These are phyloP conservation scores for Amesomyces nigricolor DNA, from an alignment of 2,329 filamentous ascomycete species.

Conservation along the genomic window DNA sequence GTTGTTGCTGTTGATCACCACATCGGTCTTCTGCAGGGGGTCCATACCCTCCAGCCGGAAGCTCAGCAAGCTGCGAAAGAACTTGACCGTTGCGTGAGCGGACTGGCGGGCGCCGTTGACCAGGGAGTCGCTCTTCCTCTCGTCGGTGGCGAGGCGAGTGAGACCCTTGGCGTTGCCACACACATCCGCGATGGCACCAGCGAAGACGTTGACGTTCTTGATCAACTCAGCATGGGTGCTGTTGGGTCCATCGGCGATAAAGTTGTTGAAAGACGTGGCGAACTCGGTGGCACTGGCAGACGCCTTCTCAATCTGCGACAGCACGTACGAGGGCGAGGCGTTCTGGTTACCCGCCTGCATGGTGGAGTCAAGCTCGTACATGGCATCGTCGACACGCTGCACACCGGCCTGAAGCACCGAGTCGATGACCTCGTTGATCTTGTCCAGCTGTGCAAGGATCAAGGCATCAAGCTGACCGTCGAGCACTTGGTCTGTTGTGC, in stretches of 20 bases:
- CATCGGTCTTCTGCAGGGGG: slow-evolving; percentile 86
- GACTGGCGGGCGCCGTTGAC: slow-evolving; percentile 77
- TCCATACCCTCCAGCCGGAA: slow-evolving; percentile 91
- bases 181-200: slow-evolving; percentile 86
- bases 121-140: slow-evolving; percentile 86
- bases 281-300: slow-evolving; percentile 94
- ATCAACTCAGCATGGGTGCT: slow-evolving; percentile 87
- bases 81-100: slow-evolving; percentile 81
- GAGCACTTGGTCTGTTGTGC: slow-evolving; percentile 70
- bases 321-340: slow-evolving; percentile 85
- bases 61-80: slow-evolving; percentile 90
- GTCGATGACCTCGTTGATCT: slow-evolving; percentile 97
- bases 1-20: slow-evolving; percentile 95
- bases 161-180: slow-evolving; percentile 96
- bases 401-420: slow-evolving; percentile 92
- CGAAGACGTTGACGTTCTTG: slow-evolving; percentile 83
- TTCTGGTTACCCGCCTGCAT: slow-evolving; percentile 99
- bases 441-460: slow-evolving; percentile 77
- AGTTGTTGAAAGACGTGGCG: slow-evolving; percentile 96
- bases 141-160: slow-evolving; percentile 85
- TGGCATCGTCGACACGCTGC: slow-evolving; percentile 86
- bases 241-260: slow-evolving; percentile 92
- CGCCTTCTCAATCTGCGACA: slow-evolving; percentile 96
- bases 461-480: slow-evolving; percentile 90
- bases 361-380: slow-evolving; percentile 94